Evolutionary conservation across 1,284 basidiomycete species (phyloP).

Genomic region (Moesziomyces parantarcticus): DNA sequence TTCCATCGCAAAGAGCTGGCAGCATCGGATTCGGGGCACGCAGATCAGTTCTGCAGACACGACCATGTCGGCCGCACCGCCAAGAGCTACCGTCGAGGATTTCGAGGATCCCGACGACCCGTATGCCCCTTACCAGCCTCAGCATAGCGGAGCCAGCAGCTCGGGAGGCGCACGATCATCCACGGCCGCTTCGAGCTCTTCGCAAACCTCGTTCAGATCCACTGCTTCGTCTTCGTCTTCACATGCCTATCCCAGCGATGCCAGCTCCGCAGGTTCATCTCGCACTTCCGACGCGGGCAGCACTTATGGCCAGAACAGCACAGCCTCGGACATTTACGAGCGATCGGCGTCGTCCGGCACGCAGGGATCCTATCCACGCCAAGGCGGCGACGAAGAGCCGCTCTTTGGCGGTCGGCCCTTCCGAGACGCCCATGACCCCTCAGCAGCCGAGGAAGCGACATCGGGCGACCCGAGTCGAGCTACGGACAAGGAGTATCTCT

Average conservation of each 20-base stretch:
- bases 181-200: background rate
- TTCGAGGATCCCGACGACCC: conserved; percentile 42
- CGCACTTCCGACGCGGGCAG: conserved; percentile 4
- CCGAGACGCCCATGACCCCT: conserved; percentile 44
- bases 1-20: no score
- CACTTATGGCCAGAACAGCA: background rate
- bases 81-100: conserved; percentile 40
- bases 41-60: background rate
- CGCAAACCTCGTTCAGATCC: background rate
- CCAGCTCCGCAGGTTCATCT: conserved; percentile 5
- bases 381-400: conserved; percentile 54
- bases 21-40: no score
- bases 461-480: conserved; percentile 3
- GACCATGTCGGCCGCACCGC: background rate
- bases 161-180: conserved; percentile 1
- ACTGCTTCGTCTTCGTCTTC: conserved; percentile 7
- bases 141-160: conserved; percentile 1
- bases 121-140: conserved; percentile 34
- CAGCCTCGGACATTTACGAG: conserved; percentile 19
- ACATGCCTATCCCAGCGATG: background rate
- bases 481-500: conserved; percentile 45
- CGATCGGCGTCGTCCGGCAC: conserved; percentile 26
- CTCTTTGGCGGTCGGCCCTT: conserved; percentile 64
- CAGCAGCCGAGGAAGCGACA: background rate
- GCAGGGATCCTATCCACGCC: conserved; percentile 23